phyloP scores from a whole-genome alignment of 805 yeast species.

The Hanseniaspora lachancei region DNA sequence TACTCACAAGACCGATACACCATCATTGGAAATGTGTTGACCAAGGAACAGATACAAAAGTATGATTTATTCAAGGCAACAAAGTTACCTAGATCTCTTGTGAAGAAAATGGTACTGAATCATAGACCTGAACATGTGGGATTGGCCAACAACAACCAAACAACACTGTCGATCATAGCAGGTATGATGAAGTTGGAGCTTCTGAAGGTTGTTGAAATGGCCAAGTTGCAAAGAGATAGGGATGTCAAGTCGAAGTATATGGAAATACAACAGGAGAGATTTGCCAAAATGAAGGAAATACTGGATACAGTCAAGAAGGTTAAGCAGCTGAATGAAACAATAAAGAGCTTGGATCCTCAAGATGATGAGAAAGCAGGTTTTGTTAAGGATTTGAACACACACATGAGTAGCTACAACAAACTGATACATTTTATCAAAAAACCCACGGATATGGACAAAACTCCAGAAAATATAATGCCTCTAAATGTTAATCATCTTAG shows the following conservation, averaged over 20 bases:
- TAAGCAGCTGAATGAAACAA: background rate
- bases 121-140: conserved; percentile 8
- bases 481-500: conserved; percentile 1
- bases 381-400: background rate
- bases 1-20: conserved; percentile 6
- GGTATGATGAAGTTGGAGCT: conserved; percentile 12
- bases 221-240: conserved; percentile 6
- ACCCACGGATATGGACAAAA: conserved; percentile 1
- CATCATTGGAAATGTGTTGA: conserved; percentile 3
- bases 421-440: background rate
- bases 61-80: conserved; percentile 10
- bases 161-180: conserved; percentile 6
- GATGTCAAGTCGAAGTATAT: background rate
- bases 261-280: background rate
- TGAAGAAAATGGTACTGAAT: conserved; percentile 4
- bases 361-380: background rate
- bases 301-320: background rate
- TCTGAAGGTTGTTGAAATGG: conserved; percentile 6
- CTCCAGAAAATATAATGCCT: background rate
- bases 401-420: conserved; percentile 2
- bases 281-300: background rate
- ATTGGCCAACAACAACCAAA: conserved; percentile 9
- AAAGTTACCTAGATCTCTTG: conserved; percentile 10
- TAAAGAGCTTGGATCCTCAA: background rate
- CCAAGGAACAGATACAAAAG: conserved; percentile 2